A percentile compares a stretch with the other conserved stretches of the same genome.
These are phyloP conservation scores for Ambrosia trifida DNA, from an alignment of 129 eudicot species.

Conservation along the genomic window DNA sequence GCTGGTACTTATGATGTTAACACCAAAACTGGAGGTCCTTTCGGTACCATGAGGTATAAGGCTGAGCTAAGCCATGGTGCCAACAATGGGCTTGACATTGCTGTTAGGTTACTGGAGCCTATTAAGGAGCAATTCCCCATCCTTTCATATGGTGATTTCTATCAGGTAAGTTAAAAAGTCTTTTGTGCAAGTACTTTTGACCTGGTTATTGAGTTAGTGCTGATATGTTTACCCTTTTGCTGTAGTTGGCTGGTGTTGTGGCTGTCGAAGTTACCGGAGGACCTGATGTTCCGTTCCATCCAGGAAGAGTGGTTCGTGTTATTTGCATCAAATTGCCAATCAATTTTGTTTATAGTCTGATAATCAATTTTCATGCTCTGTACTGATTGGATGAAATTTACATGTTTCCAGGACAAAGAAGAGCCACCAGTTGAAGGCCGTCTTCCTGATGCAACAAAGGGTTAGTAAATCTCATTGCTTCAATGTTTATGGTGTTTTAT, in stretches of 20 bases:
- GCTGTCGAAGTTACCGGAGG: constrained; percentile 93
- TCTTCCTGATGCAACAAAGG: constrained; percentile 74
- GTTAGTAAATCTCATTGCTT: constrained; percentile 30
- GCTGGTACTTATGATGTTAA: constrained; percentile 75
- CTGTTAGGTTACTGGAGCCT: constrained; percentile 73
- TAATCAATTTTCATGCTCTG: neutral
- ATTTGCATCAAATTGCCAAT: neutral
- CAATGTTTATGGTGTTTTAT: neutral
- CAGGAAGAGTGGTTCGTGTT: constrained; percentile 72
- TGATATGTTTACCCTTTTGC: neutral
- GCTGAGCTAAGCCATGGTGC: constrained; percentile 66
- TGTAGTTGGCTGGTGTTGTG: constrained; percentile 84
- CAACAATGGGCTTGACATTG: constrained; percentile 84
- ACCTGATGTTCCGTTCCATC: constrained; percentile 84
- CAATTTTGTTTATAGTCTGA: neutral
- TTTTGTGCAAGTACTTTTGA: neutral
- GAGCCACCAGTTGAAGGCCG: constrained; percentile 89
- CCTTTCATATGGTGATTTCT: constrained; percentile 74
- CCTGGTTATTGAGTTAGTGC: neutral
- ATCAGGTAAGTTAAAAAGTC: constrained; percentile 51
- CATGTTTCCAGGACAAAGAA: constrained; percentile 55
- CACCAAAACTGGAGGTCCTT: constrained; percentile 86
- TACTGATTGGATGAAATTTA: neutral
- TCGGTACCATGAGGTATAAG: constrained; percentile 67
- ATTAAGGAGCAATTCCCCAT: constrained; percentile 68